Evolutionary conservation across 2,329 filamentous ascomycete species (phyloP).

Genomic region (Byssothecium circinans): DNA sequence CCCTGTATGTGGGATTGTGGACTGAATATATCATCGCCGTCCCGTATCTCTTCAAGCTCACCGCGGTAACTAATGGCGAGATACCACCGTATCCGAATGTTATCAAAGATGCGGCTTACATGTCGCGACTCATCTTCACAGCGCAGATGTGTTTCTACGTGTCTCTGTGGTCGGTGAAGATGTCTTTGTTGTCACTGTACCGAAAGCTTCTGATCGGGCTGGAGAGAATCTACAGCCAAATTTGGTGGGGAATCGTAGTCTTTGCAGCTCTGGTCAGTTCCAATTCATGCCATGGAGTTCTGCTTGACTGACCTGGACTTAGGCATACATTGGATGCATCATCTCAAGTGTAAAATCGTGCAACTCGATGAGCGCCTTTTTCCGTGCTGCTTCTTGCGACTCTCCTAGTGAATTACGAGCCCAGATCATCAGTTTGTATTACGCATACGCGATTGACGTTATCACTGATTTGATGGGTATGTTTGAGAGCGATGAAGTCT

Average conservation of each 20-base stretch:
- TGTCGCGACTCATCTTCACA: slow-evolving; percentile 45
- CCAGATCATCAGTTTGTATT: slow-evolving; percentile 41
- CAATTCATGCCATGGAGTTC: slow-evolving; percentile 1
- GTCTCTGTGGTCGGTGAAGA: slow-evolving; percentile 46
- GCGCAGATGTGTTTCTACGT: slow-evolving; percentile 45
- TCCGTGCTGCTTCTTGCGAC: slow-evolving; percentile 19
- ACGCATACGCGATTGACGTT: slow-evolving; percentile 40
- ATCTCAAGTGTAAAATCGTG: slow-evolving; percentile 40
- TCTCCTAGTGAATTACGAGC: slow-evolving; percentile 32
- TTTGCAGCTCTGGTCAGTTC: slow-evolving; percentile 42
- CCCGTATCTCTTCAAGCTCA: slow-evolving; percentile 35
- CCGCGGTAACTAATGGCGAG: slow-evolving; percentile 24
- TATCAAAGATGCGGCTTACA: slow-evolving; percentile 30
- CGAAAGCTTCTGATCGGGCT: slow-evolving; percentile 41
- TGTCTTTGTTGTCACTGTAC: slow-evolving; percentile 46
- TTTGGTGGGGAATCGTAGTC: slow-evolving; percentile 43
- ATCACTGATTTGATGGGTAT: slow-evolving; percentile 42
- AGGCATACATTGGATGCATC: slow-evolving; percentile 42
- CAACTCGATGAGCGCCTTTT: slow-evolving; percentile 40
- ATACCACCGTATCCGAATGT: slow-evolving; percentile 32
- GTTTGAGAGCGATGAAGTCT: slow-evolving; percentile 13
- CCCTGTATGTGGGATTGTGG: slow-evolving; percentile 29
- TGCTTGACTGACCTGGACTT: slow-evolving; percentile 5
- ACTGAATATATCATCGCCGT: slow-evolving; percentile 38
- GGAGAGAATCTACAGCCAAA: slow-evolving; percentile 28